phyloP scores from a whole-genome alignment of 2,329 filamentous ascomycete species.

The Apiospora rasikravindrae region DNA sequence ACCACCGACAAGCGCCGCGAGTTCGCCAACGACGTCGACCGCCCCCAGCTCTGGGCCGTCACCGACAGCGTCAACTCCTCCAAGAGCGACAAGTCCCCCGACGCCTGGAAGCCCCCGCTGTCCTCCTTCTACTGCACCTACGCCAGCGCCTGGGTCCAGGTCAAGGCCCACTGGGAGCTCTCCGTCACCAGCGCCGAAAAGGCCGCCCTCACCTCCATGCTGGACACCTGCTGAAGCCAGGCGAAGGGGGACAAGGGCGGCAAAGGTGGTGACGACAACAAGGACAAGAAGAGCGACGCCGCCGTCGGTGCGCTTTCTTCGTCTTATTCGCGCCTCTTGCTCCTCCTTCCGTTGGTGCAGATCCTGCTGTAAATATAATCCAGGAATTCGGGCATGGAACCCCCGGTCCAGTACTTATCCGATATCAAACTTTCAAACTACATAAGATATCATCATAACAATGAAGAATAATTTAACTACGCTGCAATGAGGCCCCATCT shows the following conservation, averaged over 20 bases:
- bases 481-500: not conserved
- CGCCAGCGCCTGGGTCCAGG: constrained; percentile 75
- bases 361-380: constrained; percentile 9
- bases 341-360: constrained; percentile 1
- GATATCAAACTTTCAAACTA: not conserved
- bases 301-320: not conserved
- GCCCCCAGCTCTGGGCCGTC: constrained; percentile 80
- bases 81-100: constrained; percentile 77
- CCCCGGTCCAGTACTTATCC: not conserved
- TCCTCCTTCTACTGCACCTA: constrained; percentile 78
- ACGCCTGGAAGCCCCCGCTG: constrained; percentile 76
- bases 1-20: constrained; percentile 67
- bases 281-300: constrained; percentile 16
- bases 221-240: constrained; percentile 62
- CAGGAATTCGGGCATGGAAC: not conserved
- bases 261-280: constrained; percentile 14
- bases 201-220: constrained; percentile 66
- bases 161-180: constrained; percentile 75
- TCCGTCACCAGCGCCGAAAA: constrained; percentile 76
- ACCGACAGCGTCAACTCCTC: constrained; percentile 76
- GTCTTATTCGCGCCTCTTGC: not conserved
- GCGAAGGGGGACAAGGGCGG: not conserved
- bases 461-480: not conserved
- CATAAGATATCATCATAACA: not conserved
- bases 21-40: constrained; percentile 78